These are phyloP conservation scores for Agrostemma githago DNA, from an alignment of 148 eudicot genomes.

Conservation along the genomic window DNA sequence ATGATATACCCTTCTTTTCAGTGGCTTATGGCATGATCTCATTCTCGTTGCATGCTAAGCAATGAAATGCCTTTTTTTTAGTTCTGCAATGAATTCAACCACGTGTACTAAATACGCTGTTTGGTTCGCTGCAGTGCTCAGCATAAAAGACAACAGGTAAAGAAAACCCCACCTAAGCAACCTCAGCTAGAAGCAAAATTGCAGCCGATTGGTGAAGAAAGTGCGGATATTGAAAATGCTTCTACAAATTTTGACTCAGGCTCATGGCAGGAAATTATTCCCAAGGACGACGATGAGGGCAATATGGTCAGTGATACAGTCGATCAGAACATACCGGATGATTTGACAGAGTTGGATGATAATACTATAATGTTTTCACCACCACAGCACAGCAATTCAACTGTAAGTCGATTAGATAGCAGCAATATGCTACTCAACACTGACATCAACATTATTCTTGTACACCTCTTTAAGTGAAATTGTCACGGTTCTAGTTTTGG, in stretches of 20 bases:
- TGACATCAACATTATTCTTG: constrained; percentile 3
- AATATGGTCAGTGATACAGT: constrained; percentile 25
- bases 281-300: constrained; percentile 19
- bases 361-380: constrained; percentile 4
- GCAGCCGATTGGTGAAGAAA: constrained; percentile 35
- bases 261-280: constrained; percentile 19
- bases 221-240: constrained; percentile 32
- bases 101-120: neutral
- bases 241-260: constrained; percentile 28
- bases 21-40: neutral
- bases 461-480: neutral
- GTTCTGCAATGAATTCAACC: neutral
- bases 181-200: constrained; percentile 40
- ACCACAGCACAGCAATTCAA: neutral
- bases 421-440: neutral
- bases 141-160: constrained; percentile 45
- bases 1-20: neutral
- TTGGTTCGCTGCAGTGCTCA: constrained; percentile 51
- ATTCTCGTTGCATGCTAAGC: neutral
- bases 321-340: constrained; percentile 21
- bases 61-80: neutral
- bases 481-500: neutral
- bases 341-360: constrained; percentile 18
- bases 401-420: constrained; percentile 9
- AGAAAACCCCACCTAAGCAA: constrained; percentile 44